Conservation (phyloP, 805 yeast genomes). For the Scheffersomyces amazonensis region DNA sequence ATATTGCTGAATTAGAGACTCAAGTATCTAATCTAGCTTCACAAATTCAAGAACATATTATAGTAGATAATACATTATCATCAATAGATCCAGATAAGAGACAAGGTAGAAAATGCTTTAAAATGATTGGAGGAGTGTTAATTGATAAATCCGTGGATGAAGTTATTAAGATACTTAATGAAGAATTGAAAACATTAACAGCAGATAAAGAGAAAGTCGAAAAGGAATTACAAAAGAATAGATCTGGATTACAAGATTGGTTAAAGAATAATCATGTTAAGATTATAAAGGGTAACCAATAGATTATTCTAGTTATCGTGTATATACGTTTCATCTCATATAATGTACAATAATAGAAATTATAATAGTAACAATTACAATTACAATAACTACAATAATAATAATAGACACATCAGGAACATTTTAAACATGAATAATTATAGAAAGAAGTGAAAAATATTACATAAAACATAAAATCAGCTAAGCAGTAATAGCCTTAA, state of each 20-base stretch:
- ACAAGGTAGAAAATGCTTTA: slow-evolving; percentile 70
- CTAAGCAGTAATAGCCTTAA: slow-evolving; percentile 26
- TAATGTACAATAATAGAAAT: no score
- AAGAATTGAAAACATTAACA: slow-evolving; percentile 20
- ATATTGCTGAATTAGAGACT: slow-evolving; percentile 35
- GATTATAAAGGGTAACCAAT: slow-evolving; percentile 22
- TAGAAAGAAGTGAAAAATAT: not conserved
- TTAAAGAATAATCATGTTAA: slow-evolving; percentile 41
- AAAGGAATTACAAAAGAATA: slow-evolving; percentile 20
- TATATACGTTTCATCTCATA: no score
- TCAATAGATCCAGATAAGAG: slow-evolving; percentile 32
- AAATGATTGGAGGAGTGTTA: slow-evolving; percentile 92
- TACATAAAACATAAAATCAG: no score
- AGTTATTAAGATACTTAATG: slow-evolving; percentile 41
- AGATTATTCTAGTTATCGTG: no score
- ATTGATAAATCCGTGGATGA: slow-evolving; percentile 81
- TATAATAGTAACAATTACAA: no score
- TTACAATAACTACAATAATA: no score
- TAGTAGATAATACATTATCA: slow-evolving; percentile 40
- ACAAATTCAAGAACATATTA: slow-evolving; percentile 37
- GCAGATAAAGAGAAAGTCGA: slow-evolving; percentile 21
- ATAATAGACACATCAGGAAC: no score
- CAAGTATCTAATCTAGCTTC: slow-evolving; percentile 33
- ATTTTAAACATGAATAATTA: no score
- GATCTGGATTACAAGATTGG: slow-evolving; percentile 37